A percentile compares a stretch with the other conserved stretches of the same genome.
Evolutionary conservation across 495 filamentous ascomycete genomes (phyloP).

Genomic region (Saxispiralis lemnorum): DNA sequence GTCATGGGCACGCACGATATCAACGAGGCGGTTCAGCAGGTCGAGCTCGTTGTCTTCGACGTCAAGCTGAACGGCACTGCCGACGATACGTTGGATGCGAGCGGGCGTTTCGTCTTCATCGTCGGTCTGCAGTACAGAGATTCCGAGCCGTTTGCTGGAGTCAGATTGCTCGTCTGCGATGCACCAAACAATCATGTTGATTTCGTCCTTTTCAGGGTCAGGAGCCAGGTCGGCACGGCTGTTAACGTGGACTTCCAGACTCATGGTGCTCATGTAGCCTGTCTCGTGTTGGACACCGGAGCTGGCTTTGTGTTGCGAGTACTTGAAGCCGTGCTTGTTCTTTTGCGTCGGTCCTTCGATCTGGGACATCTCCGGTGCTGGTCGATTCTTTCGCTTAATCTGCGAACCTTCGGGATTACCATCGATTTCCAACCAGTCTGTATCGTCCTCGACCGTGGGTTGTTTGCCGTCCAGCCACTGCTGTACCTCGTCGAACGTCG

Average conservation of each 20-base stretch:
- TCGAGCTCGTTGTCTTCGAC: slow-evolving; percentile 68
- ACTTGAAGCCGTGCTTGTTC: slow-evolving; percentile 69
- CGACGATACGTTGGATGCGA: slow-evolving; percentile 34
- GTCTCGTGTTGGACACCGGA: slow-evolving; percentile 68
- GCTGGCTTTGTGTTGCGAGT: slow-evolving; percentile 58
- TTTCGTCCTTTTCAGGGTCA: slow-evolving; percentile 77
- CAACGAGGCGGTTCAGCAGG: slow-evolving; percentile 61
- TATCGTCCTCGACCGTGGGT: not conserved
- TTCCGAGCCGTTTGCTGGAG: slow-evolving; percentile 45
- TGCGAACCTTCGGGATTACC: slow-evolving; percentile 4
- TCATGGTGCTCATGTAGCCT: slow-evolving; percentile 95
- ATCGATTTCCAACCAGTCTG: slow-evolving; percentile 9
- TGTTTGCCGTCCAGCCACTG: slow-evolving; percentile 40
- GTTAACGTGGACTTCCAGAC: slow-evolving; percentile 87
- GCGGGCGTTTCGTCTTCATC: slow-evolving; percentile 21
- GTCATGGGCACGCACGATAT: slow-evolving; percentile 68
- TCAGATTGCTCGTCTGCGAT: slow-evolving; percentile 43
- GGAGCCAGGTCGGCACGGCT: slow-evolving; percentile 63
- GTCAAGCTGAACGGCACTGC: slow-evolving; percentile 38
- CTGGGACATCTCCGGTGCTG: slow-evolving; percentile 44
- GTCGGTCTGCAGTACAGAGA: slow-evolving; percentile 45
- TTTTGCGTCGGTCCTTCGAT: slow-evolving; percentile 80
- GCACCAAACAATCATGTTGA: slow-evolving; percentile 85
- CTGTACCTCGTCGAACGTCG: slow-evolving; percentile 51
- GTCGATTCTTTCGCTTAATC: slow-evolving; percentile 11